Conservation (phyloP, 805 yeast species). For the Candida alai region DNA sequence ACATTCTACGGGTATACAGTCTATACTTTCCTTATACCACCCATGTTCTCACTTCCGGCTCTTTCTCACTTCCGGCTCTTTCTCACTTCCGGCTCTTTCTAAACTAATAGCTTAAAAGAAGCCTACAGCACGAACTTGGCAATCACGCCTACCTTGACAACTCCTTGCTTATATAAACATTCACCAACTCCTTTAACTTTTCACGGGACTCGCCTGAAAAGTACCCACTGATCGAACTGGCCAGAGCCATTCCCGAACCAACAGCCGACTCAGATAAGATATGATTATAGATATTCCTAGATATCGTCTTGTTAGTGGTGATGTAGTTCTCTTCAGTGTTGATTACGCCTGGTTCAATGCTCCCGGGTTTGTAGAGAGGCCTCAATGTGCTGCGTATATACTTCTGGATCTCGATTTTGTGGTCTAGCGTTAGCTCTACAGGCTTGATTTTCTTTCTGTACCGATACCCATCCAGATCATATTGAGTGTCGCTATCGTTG, state of each 20-base stretch:
- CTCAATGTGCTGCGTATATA: slow-evolving; percentile 51
- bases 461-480: slow-evolving; percentile 9
- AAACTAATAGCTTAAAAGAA: no score
- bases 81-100: no score
- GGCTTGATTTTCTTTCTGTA: slow-evolving; percentile 4
- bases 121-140: no score
- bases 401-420: slow-evolving; percentile 55
- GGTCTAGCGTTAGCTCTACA: slow-evolving; percentile 32
- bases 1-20: no score
- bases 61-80: no score
- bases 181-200: slow-evolving; percentile 20
- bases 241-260: slow-evolving; percentile 10
- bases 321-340: slow-evolving; percentile 46
- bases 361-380: slow-evolving; percentile 39
- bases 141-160: neutral
- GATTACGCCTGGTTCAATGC: slow-evolving; percentile 24
- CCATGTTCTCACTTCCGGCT: no score
- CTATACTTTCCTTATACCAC: no score
- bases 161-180: slow-evolving; percentile 17
- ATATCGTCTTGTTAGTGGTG: slow-evolving; percentile 55
- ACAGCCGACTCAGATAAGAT: slow-evolving; percentile 14
- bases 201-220: slow-evolving; percentile 16
- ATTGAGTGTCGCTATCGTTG: slow-evolving; percentile 11
- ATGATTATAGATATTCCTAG: slow-evolving; percentile 51
- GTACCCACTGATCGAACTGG: slow-evolving; percentile 11